These are phyloP conservation scores for Ceratobasidium sp. DNA, from an alignment of 1,284 basidiomycete species.

Conservation along the genomic window DNA sequence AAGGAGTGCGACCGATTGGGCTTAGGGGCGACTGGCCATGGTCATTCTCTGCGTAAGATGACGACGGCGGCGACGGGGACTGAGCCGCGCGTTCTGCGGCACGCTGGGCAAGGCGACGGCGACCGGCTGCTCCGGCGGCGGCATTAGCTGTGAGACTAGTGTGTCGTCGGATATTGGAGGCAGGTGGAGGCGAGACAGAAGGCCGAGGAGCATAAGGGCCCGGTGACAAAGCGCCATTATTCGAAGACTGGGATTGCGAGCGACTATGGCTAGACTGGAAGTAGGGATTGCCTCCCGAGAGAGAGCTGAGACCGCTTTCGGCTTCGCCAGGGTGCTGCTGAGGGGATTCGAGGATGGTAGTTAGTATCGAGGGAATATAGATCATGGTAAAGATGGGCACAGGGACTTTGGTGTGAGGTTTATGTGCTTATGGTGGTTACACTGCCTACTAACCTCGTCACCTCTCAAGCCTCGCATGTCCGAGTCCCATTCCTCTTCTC, in stretches of 20 bases:
- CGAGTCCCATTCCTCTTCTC: constrained; percentile 84
- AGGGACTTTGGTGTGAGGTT: constrained; percentile 5
- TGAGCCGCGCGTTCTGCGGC: constrained; percentile 34
- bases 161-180: constrained; percentile 75
- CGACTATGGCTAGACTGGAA: constrained; percentile 55
- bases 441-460: constrained; percentile 44
- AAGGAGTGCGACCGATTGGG: constrained; percentile 34
- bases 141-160: constrained; percentile 78
- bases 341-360: constrained; percentile 42
- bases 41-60: constrained; percentile 41
- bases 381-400: constrained; percentile 23
- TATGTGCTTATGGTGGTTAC: constrained; percentile 8
- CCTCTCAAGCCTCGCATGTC: constrained; percentile 65
- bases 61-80: constrained; percentile 65
- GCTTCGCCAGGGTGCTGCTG: constrained; percentile 20
- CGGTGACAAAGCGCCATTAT: constrained; percentile 61
- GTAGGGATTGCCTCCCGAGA: constrained; percentile 63
- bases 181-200: constrained; percentile 56
- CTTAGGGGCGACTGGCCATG: constrained; percentile 42
- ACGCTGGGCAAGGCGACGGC: constrained; percentile 28
- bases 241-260: constrained; percentile 69
- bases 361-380: constrained; percentile 34
- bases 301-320: constrained; percentile 59
- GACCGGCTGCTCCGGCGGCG: constrained; percentile 55
- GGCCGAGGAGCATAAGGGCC: constrained; percentile 54